These are phyloP conservation scores for Lactifluus echinatus DNA, from an alignment of 768 basidiomycete genomes.

Conservation along the genomic window DNA sequence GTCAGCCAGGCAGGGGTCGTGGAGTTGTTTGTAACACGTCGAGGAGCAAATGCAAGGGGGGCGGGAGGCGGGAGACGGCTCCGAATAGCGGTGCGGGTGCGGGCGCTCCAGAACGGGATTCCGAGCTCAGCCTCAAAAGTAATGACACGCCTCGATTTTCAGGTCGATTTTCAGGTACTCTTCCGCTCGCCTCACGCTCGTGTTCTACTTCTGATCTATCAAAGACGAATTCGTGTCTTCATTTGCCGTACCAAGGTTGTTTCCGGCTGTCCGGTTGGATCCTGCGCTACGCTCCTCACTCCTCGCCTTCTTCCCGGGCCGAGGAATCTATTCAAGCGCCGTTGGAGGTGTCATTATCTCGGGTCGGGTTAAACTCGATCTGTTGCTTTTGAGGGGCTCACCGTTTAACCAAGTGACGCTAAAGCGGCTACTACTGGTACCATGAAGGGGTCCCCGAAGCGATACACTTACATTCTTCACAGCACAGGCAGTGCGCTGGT, in stretches of 20 bases:
- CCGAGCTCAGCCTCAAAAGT: no score
- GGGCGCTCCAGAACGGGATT: no score
- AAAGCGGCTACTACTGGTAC: not conserved
- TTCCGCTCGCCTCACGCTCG: not conserved
- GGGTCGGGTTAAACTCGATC: not conserved
- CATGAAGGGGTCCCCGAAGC: no score
- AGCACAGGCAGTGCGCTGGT: not conserved
- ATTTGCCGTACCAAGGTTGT: not conserved
- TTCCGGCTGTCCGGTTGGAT: not conserved
- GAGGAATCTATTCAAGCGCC: slow-evolving; percentile 21
- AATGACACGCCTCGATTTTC: no score
- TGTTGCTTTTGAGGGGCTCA: not conserved
- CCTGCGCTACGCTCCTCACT: not conserved
- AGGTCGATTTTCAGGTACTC: slow-evolving; percentile 42
- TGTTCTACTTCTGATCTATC: not conserved
- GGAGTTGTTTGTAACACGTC: no score
- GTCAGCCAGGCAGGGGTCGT: no score
- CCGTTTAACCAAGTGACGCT: not conserved
- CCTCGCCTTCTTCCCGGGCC: slow-evolving; percentile 3
- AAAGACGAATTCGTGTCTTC: not conserved
- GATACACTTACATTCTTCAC: not conserved
- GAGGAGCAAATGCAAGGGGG: no score
- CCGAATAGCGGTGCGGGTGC: no score
- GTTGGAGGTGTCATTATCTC: not conserved
- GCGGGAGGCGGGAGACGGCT: no score